phyloP scores from a whole-genome alignment of 176 grass and related monocot genomes.

The Avena insularis region DNA sequence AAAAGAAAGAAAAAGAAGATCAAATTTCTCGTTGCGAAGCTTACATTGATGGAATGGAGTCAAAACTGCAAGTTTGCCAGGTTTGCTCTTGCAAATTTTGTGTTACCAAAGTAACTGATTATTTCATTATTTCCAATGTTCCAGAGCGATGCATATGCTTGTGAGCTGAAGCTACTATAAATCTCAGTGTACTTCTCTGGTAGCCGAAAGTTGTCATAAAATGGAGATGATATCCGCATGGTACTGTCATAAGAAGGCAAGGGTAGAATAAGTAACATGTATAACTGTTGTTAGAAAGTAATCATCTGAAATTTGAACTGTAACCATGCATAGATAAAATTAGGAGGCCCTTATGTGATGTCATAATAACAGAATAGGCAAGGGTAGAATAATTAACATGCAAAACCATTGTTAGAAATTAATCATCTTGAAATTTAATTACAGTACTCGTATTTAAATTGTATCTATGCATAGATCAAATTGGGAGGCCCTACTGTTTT shows the following conservation, averaged over 20 bases:
- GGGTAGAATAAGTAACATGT: background rate
- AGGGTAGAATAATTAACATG: background rate
- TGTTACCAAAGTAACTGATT: conserved; percentile 2
- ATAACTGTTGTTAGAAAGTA: background rate
- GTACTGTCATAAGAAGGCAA: background rate
- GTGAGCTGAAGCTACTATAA: background rate
- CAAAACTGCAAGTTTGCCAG: conserved; percentile 89
- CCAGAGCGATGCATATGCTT: conserved; percentile 25
- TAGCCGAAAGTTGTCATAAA: background rate
- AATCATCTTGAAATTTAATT: conserved; percentile 15
- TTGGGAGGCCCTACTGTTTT: background rate
- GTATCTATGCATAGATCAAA: background rate
- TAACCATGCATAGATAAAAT: conserved; percentile 5
- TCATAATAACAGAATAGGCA: conserved; percentile 20
- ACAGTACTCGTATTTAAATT: background rate
- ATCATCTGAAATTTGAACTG: conserved; percentile 11
- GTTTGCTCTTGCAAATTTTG: conserved; percentile 45
- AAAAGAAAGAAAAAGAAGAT: conserved; percentile 90
- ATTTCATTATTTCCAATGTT: conserved; percentile 15
- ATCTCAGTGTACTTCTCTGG: background rate
- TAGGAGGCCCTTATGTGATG: conserved; percentile 1
- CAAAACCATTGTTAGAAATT: background rate
- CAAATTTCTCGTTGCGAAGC: conserved; percentile 86
- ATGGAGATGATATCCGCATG: background rate
- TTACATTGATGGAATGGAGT: conserved; percentile 90